Evolutionary conservation across 116 monocot species (phyloP), one percentile per base, ranked within the genome.

Genomic region (Trichopus zeylanicus): DNA sequence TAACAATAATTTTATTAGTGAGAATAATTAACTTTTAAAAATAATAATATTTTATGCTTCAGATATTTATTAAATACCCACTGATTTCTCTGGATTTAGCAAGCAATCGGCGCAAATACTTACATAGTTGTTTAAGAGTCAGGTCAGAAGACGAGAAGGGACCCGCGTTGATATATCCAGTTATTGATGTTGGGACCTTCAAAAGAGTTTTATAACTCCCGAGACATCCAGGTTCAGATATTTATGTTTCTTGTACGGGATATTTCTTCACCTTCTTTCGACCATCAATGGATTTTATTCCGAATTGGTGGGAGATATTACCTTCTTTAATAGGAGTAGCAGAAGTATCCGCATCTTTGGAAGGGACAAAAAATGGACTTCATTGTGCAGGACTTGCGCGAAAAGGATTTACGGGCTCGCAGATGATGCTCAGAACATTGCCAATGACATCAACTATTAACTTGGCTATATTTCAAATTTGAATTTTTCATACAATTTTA

Each of bases 331-430:
- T 13, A 42, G n/a, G 16, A 13, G n/a, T 42, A 69, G 63, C 65
- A 73, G 22, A 34, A 21, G 27, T 76, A 51, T 31, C 84, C 76
- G 2, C 25, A 76, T 11, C 69, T 79, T 29, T 84, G 84, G 84
- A 84, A 84, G 55, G 84, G 84, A 29, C n/a, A n/a, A 30, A 31
- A n/a, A 69, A 79, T 30, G 75, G 84, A 3, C 61, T 79, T 9
- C 79, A 79, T 29, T 84, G 75, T 34, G 62, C 73, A 0, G 79
- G 84, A 25, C 48, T 84, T 1, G 62, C n/a, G 2, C 35, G 84
- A 24, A 75, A 62, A 64, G 84, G 5, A 27, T 84, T 23, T 56
- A 75, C 42, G 84, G 84, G 1, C 46, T 24, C 26, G 42, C 35
- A 1, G 69, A 69, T 29, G 84, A 84, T 73, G 79, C 75, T 8